Evolutionary conservation across 2,329 filamentous ascomycete genomes (phyloP), one percentile per base, ranked within the genome.

Genomic region (Calonectria leucothoes): DNA sequence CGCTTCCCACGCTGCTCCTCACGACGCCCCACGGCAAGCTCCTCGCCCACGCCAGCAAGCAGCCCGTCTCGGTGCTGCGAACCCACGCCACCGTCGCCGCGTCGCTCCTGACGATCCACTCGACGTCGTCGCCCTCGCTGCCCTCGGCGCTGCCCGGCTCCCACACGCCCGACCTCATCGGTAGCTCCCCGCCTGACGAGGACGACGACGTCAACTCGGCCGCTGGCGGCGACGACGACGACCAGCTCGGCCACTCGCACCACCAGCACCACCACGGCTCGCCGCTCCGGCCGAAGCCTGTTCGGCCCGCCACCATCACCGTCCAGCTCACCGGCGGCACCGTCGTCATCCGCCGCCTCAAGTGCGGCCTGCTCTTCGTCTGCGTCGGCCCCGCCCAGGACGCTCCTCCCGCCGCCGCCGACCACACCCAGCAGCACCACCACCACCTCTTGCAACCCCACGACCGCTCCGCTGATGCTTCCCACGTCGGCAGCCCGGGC

Each of bases 61-160:
- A 90, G 55, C 85, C 91, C 63, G 89, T 91, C 77, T 85, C 88
- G 73, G 85, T 87, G 25, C 88, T 93, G 48, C 91, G 91, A 79
- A 91, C 89, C 12, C 91, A 93, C 82, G 90, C 90, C 78, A 93
- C 91, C 72, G 90, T 93, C 73, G 91, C 91, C 51, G 90, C 90
- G 71, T 91, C 89, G 7, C 87, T 93, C 25, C 91, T 91, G 86
- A 85, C 87, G 25, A 87, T 92, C 52, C 91, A 93, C 82, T 86
- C 88, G 49, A 84, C 85, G 29, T 84, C 86, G 15, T 85, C 85
- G 33, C 79, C 82, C 61, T 82, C 84, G 67, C 82, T 89, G 7
- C 82, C 86, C 42, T 84, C 85, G 15, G 85, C 87, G 1, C 81
- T 88, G 7, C 85, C 86, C 15, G 82, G 82, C 66, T 81, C 83